phyloP scores from a whole-genome alignment of 192 early-diverging fungal species.

The Rhizophagus clarus region DNA sequence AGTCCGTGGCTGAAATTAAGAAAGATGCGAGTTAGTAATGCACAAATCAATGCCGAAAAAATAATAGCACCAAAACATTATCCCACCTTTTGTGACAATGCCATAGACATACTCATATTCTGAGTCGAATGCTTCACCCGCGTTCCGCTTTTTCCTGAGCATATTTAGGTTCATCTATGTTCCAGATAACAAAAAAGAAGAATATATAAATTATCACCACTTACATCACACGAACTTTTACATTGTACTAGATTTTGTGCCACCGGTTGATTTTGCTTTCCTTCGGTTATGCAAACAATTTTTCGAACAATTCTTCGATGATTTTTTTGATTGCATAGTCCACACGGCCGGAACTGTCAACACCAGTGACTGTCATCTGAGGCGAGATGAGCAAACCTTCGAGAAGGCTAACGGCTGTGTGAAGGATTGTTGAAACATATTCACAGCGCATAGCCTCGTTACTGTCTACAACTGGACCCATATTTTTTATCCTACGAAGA shows the following conservation, averaged over 20 bases:
- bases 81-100: background rate
- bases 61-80: background rate
- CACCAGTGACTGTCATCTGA: too few relatives aligned
- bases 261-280: background rate
- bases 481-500: too few relatives aligned
- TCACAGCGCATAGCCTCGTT: too few relatives aligned
- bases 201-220: too few relatives aligned
- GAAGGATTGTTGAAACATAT: too few relatives aligned
- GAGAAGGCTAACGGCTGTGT: too few relatives aligned
- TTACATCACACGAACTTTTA: conserved; percentile 4
- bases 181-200: too few relatives aligned
- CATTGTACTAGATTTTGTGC: background rate
- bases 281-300: conserved; percentile 10
- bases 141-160: conserved; percentile 1
- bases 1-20: conserved; percentile 4
- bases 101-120: conserved; percentile 8
- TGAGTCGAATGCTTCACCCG: background rate
- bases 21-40: background rate
- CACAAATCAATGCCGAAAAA: background rate
- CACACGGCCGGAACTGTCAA: too few relatives aligned
- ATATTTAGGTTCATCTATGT: background rate
- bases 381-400: too few relatives aligned
- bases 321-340: too few relatives aligned
- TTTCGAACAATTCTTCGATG: background rate
- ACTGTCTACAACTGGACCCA: too few relatives aligned